Evolutionary conservation across 2,329 filamentous ascomycete species (phyloP).

Genomic region (Fusarium cyanostomum): DNA sequence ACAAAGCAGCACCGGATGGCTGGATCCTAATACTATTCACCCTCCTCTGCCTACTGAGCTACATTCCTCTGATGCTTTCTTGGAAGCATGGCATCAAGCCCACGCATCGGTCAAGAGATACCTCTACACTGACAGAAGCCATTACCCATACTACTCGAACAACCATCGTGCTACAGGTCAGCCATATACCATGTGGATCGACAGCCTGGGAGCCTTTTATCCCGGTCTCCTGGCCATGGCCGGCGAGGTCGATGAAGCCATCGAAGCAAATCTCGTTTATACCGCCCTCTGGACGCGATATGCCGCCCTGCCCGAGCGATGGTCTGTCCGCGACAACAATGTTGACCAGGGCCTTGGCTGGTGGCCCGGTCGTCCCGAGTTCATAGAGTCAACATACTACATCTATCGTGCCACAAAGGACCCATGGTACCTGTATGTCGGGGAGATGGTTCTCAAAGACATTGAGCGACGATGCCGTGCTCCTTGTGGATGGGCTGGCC

Average conservation of each 20-base stretch:
- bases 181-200: conserved; percentile 90
- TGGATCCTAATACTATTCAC: conserved; percentile 72
- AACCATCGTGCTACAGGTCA: conserved; percentile 89
- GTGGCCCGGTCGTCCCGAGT: conserved; percentile 96
- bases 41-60: conserved; percentile 69
- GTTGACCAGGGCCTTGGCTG: conserved; percentile 89
- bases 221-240: conserved; percentile 86
- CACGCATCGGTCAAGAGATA: conserved; percentile 90
- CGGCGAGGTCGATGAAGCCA: conserved; percentile 89
- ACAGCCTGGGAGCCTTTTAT: conserved; percentile 95
- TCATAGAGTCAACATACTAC: conserved; percentile 96
- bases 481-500: conserved; percentile 90
- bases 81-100: conserved; percentile 84
- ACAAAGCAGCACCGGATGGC: conserved; percentile 56
- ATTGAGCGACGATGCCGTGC: conserved; percentile 91
- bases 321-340: conserved; percentile 84
- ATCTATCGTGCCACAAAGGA: conserved; percentile 94
- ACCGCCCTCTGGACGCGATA: conserved; percentile 96
- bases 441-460: conserved; percentile 93
- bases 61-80: conserved; percentile 79
- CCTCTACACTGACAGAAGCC: conserved; percentile 78
- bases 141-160: conserved; percentile 93
- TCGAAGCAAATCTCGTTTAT: conserved; percentile 88
- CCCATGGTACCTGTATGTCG: conserved; percentile 95
- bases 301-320: conserved; percentile 91